A percentile compares a stretch with the other conserved stretches of the same genome.
Conservation (phyloP, 164 flowering plant genomes). For the Annona cherimola region DNA sequence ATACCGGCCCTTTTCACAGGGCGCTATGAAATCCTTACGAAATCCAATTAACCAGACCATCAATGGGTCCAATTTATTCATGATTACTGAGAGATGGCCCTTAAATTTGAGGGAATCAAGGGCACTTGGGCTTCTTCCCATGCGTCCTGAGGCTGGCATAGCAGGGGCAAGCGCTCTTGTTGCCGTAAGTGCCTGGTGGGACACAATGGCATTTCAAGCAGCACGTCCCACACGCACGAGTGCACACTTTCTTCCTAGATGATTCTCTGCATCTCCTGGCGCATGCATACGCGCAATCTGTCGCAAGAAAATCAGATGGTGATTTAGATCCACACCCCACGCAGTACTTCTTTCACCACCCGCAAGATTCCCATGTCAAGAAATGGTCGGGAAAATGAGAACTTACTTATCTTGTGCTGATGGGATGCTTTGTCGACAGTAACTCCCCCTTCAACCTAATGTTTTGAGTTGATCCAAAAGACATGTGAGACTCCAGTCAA, state of each 20-base stretch:
- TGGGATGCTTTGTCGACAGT: neutral
- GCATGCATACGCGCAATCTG: slow-evolving; percentile 55
- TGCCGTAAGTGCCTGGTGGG: slow-evolving; percentile 72
- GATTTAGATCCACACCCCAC: neutral
- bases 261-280: slow-evolving; percentile 47
- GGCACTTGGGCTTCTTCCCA: slow-evolving; percentile 24
- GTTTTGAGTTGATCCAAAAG: neutral
- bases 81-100: neutral
- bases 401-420: too few relatives aligned
- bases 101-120: slow-evolving; percentile 13
- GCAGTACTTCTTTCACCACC: neutral
- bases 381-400: neutral
- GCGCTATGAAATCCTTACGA: neutral
- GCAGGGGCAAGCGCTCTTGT: slow-evolving; percentile 55
- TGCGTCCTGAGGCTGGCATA: slow-evolving; percentile 43
- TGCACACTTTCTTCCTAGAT: slow-evolving; percentile 52
- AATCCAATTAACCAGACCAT: neutral
- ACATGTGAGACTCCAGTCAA: too few relatives aligned
- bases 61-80: neutral
- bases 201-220: slow-evolving; percentile 67
- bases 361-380: too few relatives aligned
- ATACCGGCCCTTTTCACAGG: too few relatives aligned
- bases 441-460: neutral
- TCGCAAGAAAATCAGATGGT: neutral
- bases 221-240: slow-evolving; percentile 54